Percentiles rank a stretch among this genome's conserved stretches.
Evolutionary conservation across 164 flowering plant genomes (phyloP).

Genomic region (Protea cynaroides): DNA sequence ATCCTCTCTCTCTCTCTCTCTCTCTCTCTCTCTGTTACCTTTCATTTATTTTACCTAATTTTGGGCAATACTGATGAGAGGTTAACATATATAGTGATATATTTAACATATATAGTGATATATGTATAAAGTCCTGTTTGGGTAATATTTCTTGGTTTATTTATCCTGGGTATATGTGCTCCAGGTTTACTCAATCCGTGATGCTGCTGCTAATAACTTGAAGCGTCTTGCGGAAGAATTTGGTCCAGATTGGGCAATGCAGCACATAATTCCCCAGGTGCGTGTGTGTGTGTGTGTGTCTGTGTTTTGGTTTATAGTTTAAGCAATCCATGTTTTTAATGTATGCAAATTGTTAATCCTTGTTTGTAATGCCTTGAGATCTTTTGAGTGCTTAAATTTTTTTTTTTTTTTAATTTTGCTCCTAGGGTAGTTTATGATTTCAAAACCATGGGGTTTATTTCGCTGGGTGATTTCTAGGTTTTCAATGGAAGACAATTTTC

Average conservation of each 20-base stretch:
- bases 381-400: too few relatives aligned
- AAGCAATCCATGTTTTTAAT: neutral
- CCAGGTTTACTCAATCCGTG: conserved; percentile 69
- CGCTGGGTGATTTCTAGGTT: too few relatives aligned
- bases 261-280: conserved; percentile 78
- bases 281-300: too few relatives aligned
- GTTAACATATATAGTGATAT: neutral
- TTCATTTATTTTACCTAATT: too few relatives aligned
- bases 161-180: conserved; percentile 2
- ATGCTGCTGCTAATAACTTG: conserved; percentile 72
- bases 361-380: neutral
- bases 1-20: too few relatives aligned
- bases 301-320: neutral
- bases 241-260: conserved; percentile 87
- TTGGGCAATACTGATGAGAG: too few relatives aligned
- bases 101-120: too few relatives aligned
- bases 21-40: too few relatives aligned
- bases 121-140: neutral
- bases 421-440: too few relatives aligned
- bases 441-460: too few relatives aligned
- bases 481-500: too few relatives aligned
- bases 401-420: too few relatives aligned
- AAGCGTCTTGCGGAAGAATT: conserved; percentile 83
- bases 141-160: neutral
- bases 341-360: neutral